Percentiles rank a stretch among this genome's conserved stretches.
These are phyloP conservation scores for Mycena pura DNA, from an alignment of 768 basidiomycete genomes.

Conservation along the genomic window DNA sequence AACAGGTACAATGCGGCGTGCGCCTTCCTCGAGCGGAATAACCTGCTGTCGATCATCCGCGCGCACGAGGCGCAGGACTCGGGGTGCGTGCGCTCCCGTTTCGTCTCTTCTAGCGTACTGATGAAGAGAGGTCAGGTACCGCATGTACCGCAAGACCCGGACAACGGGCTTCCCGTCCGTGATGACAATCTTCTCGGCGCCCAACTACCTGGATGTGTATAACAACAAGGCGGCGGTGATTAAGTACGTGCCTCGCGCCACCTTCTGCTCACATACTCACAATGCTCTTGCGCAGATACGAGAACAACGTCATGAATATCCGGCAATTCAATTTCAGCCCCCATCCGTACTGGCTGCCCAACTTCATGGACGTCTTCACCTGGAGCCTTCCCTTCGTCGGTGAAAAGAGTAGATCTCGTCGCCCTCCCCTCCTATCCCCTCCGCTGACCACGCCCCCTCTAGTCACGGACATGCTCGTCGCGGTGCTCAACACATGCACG, in stretches of 20 bases:
- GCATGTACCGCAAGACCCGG: conserved; percentile 99
- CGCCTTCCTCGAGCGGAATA: conserved; percentile 96
- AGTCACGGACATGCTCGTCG: conserved; percentile 99
- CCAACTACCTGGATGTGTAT: conserved; percentile 97
- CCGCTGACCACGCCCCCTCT: not conserved
- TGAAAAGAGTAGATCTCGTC: conserved; percentile 78
- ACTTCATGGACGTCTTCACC: conserved; percentile 99
- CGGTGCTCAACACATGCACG: conserved; percentile 93
- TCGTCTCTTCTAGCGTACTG: not conserved
- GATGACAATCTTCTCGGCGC: conserved; percentile 99
- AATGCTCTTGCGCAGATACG: conserved; percentile 48
- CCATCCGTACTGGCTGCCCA: conserved; percentile 97
- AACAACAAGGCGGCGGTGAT: conserved; percentile 99
- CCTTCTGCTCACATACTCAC: not conserved
- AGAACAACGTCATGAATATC: conserved; percentile 98
- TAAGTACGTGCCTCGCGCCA: conserved; percentile 58
- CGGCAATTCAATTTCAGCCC: conserved; percentile 97
- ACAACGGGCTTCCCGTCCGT: conserved; percentile 98
- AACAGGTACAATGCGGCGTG: conserved; percentile 96
- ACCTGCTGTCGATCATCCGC: conserved; percentile 93
- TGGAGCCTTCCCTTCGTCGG: conserved; percentile 99
- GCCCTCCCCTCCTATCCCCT: not conserved
- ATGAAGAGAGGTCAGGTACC: conserved; percentile 61
- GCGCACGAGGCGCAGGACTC: conserved; percentile 99
- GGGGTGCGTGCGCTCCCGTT: conserved; percentile 60